These are phyloP conservation scores for Fonsecaea multimorphosa DNA, from an alignment of 2,329 filamentous ascomycete species.

Conservation along the genomic window DNA sequence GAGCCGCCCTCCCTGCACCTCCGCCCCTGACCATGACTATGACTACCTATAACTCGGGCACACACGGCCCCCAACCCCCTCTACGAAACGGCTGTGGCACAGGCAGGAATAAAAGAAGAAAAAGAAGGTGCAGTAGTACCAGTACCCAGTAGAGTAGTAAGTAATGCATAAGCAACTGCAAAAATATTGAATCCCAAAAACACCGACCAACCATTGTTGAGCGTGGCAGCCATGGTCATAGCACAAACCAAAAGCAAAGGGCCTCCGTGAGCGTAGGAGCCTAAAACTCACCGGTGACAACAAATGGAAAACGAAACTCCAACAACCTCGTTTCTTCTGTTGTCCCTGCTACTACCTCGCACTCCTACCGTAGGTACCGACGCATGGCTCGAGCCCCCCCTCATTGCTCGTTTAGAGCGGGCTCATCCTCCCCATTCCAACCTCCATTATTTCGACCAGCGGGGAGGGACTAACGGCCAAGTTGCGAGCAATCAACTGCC, in stretches of 20 bases:
- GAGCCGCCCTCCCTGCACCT: constrained; percentile 1
- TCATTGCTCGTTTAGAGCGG: constrained; percentile 10
- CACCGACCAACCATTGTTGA: not conserved
- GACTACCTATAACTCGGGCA: too few species aligned
- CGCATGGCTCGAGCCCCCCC: too few species aligned
- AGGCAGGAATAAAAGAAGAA: too few species aligned
- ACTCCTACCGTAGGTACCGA: too few species aligned
- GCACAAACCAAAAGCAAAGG: too few species aligned
- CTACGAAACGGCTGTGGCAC: too few species aligned
- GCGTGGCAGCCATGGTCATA: too few species aligned
- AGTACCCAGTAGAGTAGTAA: too few species aligned
- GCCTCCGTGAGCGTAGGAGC: not conserved
- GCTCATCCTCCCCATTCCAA: not conserved
- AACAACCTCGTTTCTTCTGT: constrained; percentile 6
- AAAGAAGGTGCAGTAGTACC: not conserved
- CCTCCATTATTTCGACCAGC: not conserved
- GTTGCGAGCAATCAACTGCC: not conserved
- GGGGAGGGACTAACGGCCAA: not conserved
- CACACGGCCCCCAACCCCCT: too few species aligned
- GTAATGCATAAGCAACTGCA: too few species aligned
- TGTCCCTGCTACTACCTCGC: too few species aligned
- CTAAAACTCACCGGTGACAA: constrained; percentile 9
- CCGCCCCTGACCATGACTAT: not conserved
- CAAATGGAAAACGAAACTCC: not conserved
- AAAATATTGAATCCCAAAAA: not conserved